phyloP scores from a whole-genome alignment of 352 stramenopile species.

The Pythium vanterpoolii region DNA sequence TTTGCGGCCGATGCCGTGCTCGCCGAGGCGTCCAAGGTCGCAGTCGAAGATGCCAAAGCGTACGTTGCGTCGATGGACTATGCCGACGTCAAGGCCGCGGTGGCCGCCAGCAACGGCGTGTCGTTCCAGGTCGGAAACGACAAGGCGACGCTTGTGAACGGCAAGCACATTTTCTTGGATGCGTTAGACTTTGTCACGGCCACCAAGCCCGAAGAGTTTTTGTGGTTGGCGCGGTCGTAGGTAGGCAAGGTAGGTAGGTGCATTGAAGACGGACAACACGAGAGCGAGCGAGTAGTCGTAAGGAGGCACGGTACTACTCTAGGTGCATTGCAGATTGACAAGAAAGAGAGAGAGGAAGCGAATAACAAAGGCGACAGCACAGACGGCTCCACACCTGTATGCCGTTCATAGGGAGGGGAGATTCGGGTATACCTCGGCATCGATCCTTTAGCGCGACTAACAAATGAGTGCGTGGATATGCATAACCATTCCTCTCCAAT shows the following conservation, averaged over 20 bases:
- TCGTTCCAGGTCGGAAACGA: conserved; percentile 39
- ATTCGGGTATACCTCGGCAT: too few species aligned
- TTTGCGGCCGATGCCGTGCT: conserved; percentile 54
- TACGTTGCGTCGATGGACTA: conserved; percentile 83
- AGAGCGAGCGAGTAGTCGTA: background rate
- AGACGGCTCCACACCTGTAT: too few species aligned
- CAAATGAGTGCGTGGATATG: too few species aligned
- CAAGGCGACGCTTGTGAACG: conserved; percentile 47
- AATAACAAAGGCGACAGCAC: too few species aligned
- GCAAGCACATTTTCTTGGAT: conserved; percentile 72
- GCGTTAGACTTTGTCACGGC: conserved; percentile 59
- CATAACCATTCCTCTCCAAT: too few species aligned
- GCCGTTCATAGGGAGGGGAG: too few species aligned
- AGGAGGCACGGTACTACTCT: too few species aligned
- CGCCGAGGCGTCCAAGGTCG: conserved; percentile 34
- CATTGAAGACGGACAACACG: background rate
- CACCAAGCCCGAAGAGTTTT: conserved; percentile 33
- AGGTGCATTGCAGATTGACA: too few species aligned
- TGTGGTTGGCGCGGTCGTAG: conserved; percentile 40
- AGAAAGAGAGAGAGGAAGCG: too few species aligned
- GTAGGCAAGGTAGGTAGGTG: too few species aligned
- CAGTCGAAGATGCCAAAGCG: conserved; percentile 50
- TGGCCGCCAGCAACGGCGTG: conserved; percentile 34
- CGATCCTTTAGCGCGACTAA: too few species aligned
- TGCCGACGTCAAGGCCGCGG: conserved; percentile 61